Base-by-base conservation (phyloP, 1,284 basidiomycete genomes). In the Rhodotorula sp. region DNA sequence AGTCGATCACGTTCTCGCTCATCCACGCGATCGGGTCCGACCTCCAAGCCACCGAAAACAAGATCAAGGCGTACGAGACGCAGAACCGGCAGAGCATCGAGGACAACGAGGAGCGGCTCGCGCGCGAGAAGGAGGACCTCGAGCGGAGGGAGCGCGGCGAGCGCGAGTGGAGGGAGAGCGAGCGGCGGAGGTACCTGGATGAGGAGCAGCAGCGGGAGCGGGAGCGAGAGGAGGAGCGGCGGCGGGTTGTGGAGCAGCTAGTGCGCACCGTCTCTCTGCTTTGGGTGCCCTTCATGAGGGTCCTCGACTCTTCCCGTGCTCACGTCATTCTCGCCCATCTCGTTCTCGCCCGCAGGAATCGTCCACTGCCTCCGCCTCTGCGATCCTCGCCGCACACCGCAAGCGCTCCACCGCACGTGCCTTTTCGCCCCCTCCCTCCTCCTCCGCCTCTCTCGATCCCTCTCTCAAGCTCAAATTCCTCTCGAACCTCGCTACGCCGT, bases 1-100 rank as follows among this genome's bases (percentile, higher is more conserved):
- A 99, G 83, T 92, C 97, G 78, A 90, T 98, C 75, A 91, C 94
- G 0, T 99, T 97, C 85, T 97, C 98, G 80, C 88, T 99, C 25
- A 92, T 99, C 73, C 90, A 99, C 79, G 62, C 66, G 90, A 94
- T 67, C 87, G 95, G 70, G 32, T 66, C 63, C 62, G 90, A 98
- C 78, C 81, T 95, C n/a, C 83, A 87, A 25, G 85, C 89, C 76
- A 97, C 94, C 0, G 93, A 98, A 83, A 88, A 88, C 17, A 88
- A 90, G 51, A 91, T 99, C 66, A 86, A 87, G 3, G 85, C 86
- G 63, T 94, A 92, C 81, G 88, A 90, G 62, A 86, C 85, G 36
- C 89, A 91, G 75, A 97, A 97, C 79, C 89, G 90, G 3, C 85
- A 87, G 0, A 82, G 90, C 39, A 96, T 92, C 69, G 89, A 91